Evolutionary conservation across 148 eudicot genomes (phyloP), one percentile per base, ranked within the genome.

Genomic region (Fallopia convolvulus): DNA sequence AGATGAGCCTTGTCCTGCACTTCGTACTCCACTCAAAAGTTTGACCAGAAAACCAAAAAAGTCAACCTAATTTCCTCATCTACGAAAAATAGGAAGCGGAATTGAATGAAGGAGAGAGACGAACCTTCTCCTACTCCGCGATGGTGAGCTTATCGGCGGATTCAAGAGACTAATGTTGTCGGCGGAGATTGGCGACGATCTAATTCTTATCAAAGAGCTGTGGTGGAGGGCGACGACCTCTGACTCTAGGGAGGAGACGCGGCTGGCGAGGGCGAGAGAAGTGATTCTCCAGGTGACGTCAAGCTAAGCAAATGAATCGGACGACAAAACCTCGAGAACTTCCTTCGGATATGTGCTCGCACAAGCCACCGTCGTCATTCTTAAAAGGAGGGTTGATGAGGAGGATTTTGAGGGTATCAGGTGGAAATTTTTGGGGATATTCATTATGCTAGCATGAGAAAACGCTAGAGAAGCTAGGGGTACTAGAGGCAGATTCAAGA

Each of bases 281-380:
- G 99, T 95, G 89, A 95, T 95, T 44, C 93, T 95, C 6, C 99
- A 90, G 1, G 99, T 97, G 1, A 95, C 85, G 65, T 95, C 99
- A 10, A 95, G 90, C 84, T 91, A 97, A 10, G 89, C 91, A 81
- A 87, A 95, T 0, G 99, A 97, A 76, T 95, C 99, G 5, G 86
- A 77, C 3, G 99, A 97, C 0, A 94, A 76, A 15, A 91, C 89
- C 10, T 79, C 79, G 0, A 94, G 40, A 0, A 94, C 77, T 74
- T 88, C 91, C 14, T 89, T 88, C 79, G 99, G 90, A n/a, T n/a
- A n/a, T n/a, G n/a, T n/a, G n/a, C n/a, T n/a, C n/a, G n/a, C n/a
- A n/a, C n/a, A n/a, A n/a, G n/a, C n/a, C n/a, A n/a, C n/a, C n/a
- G n/a, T n/a, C n/a, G n/a, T n/a, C n/a, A n/a, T n/a, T n/a, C n/a